phyloP scores from a whole-genome alignment of 768 basidiomycete genomes.

The Kwoniella dejecticola region DNA sequence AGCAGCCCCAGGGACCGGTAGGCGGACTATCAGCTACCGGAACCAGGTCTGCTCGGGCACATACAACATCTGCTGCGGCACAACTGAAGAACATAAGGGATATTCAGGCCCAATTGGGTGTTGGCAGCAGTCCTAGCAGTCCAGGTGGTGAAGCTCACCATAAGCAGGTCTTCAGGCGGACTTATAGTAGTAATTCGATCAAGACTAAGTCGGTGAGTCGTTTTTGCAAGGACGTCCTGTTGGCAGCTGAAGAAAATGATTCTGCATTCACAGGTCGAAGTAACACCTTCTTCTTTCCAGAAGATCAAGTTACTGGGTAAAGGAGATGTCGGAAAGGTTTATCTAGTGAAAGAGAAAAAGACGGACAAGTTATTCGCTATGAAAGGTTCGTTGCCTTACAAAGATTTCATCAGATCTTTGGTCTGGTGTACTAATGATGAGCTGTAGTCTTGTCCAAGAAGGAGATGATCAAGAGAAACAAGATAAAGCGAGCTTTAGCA shows the following conservation, averaged over 20 bases:
- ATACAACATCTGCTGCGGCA: slow-evolving; percentile 27
- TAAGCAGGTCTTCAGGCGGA: slow-evolving; percentile 72
- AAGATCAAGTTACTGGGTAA: slow-evolving; percentile 98
- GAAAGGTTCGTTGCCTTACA: slow-evolving; percentile 75
- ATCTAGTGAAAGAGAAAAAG: slow-evolving; percentile 98
- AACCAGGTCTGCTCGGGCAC: slow-evolving; percentile 29
- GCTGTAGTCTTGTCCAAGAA: slow-evolving; percentile 86
- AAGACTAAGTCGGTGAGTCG: slow-evolving; percentile 78
- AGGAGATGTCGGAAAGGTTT: slow-evolving; percentile 98
- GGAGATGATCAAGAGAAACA: slow-evolving; percentile 99
- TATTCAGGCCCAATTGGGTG: slow-evolving; percentile 26
- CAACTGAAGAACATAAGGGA: slow-evolving; percentile 25
- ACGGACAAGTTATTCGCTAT: slow-evolving; percentile 93
- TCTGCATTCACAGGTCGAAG: slow-evolving; percentile 71
- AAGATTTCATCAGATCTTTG: too few relatives aligned
- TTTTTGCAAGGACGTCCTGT: not conserved
- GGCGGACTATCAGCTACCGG: slow-evolving; percentile 38
- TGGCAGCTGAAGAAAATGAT: not conserved
- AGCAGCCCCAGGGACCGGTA: slow-evolving; percentile 30
- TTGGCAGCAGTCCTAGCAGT: slow-evolving; percentile 39
- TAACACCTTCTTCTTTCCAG: slow-evolving; percentile 87
- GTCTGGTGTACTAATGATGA: slow-evolving; percentile 26
- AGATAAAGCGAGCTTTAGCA: slow-evolving; percentile 96
- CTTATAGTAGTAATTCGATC: slow-evolving; percentile 97
- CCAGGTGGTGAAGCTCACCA: slow-evolving; percentile 60